phyloP scores from a whole-genome alignment of 140 eudicot genomes.

The Senecio squalidus region DNA sequence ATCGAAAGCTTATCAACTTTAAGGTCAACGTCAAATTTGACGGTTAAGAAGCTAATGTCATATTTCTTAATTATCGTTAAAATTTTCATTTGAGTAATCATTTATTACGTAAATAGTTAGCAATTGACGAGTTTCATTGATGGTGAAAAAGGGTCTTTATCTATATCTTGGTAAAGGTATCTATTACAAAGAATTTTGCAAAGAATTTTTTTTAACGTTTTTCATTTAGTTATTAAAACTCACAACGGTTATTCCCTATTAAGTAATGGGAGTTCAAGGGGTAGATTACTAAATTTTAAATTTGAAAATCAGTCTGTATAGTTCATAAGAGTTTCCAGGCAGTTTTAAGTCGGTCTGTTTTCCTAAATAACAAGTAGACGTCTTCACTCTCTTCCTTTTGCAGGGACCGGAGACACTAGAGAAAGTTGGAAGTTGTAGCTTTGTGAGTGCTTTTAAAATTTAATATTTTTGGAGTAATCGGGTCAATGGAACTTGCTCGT shows the following conservation, averaged over 20 bases:
- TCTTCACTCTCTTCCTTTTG: conserved; percentile 4
- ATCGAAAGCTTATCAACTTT: not conserved
- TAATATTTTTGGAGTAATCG: not conserved
- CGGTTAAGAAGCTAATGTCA: no score
- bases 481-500: no score
- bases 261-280: not conserved
- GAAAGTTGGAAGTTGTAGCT: conserved; percentile 14
- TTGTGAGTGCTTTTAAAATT: conserved; percentile 30
- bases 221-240: not conserved
- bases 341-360: not conserved
- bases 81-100: no score
- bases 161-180: no score
- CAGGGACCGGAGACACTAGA: conserved; percentile 30
- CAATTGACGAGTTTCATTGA: no score
- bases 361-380: not conserved
- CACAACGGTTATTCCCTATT: no score
- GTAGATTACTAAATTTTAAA: not conserved
- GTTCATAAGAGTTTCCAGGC: not conserved
- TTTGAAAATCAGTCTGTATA: not conserved
- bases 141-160: no score
- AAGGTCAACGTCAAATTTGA: not conserved
- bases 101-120: no score
- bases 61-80: no score
- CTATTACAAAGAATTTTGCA: not conserved
- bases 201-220: not conserved